Evolutionary conservation across 495 filamentous ascomycete species (phyloP).

Genomic region (Pseudevernia furfuracea): DNA sequence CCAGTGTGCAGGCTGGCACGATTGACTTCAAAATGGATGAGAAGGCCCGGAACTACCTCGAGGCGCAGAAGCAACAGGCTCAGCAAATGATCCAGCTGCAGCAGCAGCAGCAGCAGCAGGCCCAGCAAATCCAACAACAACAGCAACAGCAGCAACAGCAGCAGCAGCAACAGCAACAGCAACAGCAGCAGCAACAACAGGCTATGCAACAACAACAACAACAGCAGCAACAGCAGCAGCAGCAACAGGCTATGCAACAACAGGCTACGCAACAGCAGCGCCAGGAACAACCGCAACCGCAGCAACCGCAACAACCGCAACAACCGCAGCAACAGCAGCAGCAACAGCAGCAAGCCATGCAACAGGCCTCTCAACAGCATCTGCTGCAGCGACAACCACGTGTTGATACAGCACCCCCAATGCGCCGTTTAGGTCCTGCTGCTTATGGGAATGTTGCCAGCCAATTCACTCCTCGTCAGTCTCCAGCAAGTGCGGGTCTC

Average conservation of each 20-base stretch:
- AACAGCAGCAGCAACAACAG: constrained; percentile 27
- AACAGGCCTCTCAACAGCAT: constrained; percentile 19
- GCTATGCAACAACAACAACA: neutral
- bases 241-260: constrained; percentile 19
- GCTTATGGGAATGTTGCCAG: constrained; percentile 5
- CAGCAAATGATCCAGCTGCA: too few species aligned
- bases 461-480: constrained; percentile 18
- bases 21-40: constrained; percentile 10
- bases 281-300: constrained; percentile 19
- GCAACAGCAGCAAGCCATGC: constrained; percentile 18
- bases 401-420: constrained; percentile 11
- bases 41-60: constrained; percentile 17
- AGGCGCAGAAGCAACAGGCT: constrained; percentile 29
- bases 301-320: constrained; percentile 16
- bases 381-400: constrained; percentile 13
- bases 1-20: constrained; percentile 1
- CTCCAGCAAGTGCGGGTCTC: constrained; percentile 29
- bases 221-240: constrained; percentile 11
- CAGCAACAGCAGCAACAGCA: constrained; percentile 35
- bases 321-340: constrained; percentile 12
- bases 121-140: constrained; percentile 32
- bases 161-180: constrained; percentile 26
- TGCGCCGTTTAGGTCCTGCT: constrained; percentile 17
- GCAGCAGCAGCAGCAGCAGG: constrained; percentile 25
- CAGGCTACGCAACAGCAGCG: constrained; percentile 20